A percentile compares a stretch with the other conserved stretches of the same genome.
Evolutionary conservation across 1,139 yeast genomes (phyloP).

Genomic region (Geotrichum candidum): DNA sequence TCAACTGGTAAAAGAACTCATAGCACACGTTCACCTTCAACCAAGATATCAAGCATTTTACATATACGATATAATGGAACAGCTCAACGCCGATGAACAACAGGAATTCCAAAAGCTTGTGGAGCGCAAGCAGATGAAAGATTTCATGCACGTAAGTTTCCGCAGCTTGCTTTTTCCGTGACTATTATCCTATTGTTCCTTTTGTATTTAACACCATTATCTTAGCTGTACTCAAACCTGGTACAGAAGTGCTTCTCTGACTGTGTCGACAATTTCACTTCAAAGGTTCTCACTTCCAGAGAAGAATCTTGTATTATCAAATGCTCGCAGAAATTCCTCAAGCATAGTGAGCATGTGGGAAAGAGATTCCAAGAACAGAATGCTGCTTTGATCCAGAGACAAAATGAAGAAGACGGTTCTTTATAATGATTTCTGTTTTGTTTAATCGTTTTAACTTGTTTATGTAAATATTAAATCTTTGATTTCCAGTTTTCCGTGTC

Average conservation of each 20-base stretch:
- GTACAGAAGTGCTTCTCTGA: slow-evolving; percentile 54
- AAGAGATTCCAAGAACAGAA: slow-evolving; percentile 46
- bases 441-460: neutral
- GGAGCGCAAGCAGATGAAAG: slow-evolving; percentile 97
- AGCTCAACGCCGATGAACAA: slow-evolving; percentile 75
- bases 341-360: slow-evolving; percentile 97
- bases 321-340: slow-evolving; percentile 95
- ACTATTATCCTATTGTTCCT: neutral
- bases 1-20: neutral
- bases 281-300: slow-evolving; percentile 74
- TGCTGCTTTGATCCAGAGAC: slow-evolving; percentile 14
- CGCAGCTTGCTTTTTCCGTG: neutral
- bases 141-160: slow-evolving; percentile 74
- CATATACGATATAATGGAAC: slow-evolving; percentile 33
- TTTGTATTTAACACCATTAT: neutral
- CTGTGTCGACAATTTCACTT: slow-evolving; percentile 97
- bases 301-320: slow-evolving; percentile 81
- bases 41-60: no score
- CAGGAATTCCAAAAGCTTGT: slow-evolving; percentile 93
- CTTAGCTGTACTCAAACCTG: slow-evolving; percentile 2
- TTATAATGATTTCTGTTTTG: neutral
- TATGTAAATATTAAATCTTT: neutral
- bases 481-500: neutral
- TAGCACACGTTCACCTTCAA: neutral
- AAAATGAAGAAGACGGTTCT: slow-evolving; percentile 1